phyloP scores from a whole-genome alignment of 208 protist species.

The Acanthamoeba lenticulata region DNA sequence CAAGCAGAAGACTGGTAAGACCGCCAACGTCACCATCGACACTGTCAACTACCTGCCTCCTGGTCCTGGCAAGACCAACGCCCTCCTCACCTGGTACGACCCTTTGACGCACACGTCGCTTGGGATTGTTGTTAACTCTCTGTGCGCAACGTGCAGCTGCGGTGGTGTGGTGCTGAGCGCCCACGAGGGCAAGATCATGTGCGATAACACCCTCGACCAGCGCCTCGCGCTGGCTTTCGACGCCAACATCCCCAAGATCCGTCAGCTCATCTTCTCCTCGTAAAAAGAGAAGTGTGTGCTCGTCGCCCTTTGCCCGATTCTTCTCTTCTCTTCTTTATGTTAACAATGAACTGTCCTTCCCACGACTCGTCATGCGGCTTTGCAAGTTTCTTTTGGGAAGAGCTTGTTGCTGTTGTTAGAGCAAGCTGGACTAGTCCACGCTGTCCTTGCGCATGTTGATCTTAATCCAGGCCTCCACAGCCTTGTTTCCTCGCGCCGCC shows the following conservation, averaged over 20 bases:
- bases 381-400: no score
- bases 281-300: no score
- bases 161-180: conserved; percentile 85
- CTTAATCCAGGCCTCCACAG: no score
- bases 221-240: conserved; percentile 85
- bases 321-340: no score
- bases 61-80: conserved; percentile 44
- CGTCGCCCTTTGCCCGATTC: no score
- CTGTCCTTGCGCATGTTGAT: no score
- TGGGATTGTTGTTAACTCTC: neutral
- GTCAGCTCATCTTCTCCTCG: conserved; percentile 73
- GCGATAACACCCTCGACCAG: conserved; percentile 87
- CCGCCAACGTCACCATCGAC: conserved; percentile 60
- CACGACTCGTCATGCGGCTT: no score
- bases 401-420: no score
- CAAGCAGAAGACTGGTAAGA: conserved; percentile 72
- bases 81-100: conserved; percentile 63
- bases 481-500: no score
- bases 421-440: no score
- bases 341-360: no score
- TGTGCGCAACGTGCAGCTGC: conserved; percentile 60
- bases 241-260: conserved; percentile 81
- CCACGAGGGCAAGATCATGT: conserved; percentile 81
- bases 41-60: conserved; percentile 75
- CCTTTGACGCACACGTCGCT: no score